phyloP scores from a whole-genome alignment of 192 early-diverging fungal species.

The Coemansia sp. region DNA sequence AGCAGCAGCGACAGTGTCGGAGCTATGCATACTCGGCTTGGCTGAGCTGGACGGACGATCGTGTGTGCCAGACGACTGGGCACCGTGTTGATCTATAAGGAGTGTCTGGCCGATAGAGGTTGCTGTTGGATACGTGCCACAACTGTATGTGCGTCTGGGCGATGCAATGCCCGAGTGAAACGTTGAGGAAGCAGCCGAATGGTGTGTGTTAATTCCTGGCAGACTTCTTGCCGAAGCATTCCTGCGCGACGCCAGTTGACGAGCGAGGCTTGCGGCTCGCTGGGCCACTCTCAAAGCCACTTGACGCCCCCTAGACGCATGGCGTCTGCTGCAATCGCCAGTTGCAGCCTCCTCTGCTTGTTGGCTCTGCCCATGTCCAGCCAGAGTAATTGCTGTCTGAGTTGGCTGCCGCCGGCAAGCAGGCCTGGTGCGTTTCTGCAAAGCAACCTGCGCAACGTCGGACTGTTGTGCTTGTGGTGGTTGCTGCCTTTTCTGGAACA shows the following conservation, averaged over 20 bases:
- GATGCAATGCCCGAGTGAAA: conserved; percentile 6
- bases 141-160: conserved; percentile 16
- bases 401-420: neutral
- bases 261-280: conserved; percentile 11
- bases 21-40: neutral
- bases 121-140: conserved; percentile 6
- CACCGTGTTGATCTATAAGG: neutral
- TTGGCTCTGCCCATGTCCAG: neutral
- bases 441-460: too few species aligned
- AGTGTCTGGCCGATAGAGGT: conserved; percentile 19
- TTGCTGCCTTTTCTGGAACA: conserved; percentile 1
- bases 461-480: neutral
- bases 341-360: neutral
- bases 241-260: conserved; percentile 9
- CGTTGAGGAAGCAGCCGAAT: neutral
- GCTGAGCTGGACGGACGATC: neutral
- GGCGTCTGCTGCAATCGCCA: conserved; percentile 5
- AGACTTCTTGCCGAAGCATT: neutral
- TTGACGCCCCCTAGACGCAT: conserved; percentile 3
- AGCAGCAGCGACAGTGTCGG: neutral
- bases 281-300: conserved; percentile 19
- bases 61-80: too few species aligned
- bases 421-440: too few species aligned
- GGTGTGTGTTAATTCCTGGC: conserved; percentile 1
- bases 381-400: neutral